Evolutionary conservation across 2,329 filamentous ascomycete genomes (phyloP), one percentile per base, ranked within the genome.

Genomic region (Penicillium nordicum): DNA sequence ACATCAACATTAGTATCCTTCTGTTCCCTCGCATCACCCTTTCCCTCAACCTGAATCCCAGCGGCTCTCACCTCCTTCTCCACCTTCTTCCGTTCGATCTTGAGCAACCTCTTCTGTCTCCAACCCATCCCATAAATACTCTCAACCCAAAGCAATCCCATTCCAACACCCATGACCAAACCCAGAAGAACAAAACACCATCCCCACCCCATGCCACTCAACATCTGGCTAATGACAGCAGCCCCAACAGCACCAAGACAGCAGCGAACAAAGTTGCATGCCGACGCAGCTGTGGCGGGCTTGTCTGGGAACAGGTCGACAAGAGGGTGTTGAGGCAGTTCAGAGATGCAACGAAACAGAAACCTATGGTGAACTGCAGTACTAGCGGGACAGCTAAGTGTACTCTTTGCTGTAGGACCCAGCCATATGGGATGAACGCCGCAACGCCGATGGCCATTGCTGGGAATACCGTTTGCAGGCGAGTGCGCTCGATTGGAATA

Each of bases 401-500:
- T 3, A 62, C 50, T 8, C 57, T 55, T 29, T 43, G 45, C 16
- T 68, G 53, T 3, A 74, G 53, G 4, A 64, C 61, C 71, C 72
- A 74, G 37, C 70, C 72, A 30, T 71, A 74, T 10, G 62, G 65
- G 18, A 71, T 57, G 46, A 68, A 60, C 14, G 67, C 57, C 14
- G 57, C 61, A 5, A 66, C 62, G 16, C 67, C 63, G 30, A 72
- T 21, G 5, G 66, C 55, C 50, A 70, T 63, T 6, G 63, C 45
- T 7, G 66, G 62, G 38, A 69, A 63, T 16, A 68, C 60, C 29
- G 63, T 57, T 42, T 68, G 58, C 0, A 74, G 61, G 2, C 72
- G 66, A 36, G 67, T 62, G 11, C 59, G 59, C 51, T 73, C 70
- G 50, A 72, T 65, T 4, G 70, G 80, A 49, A 82, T 82, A 25